Conservation (phyloP, 495 filamentous ascomycete species). For the Letharia lupina region DNA sequence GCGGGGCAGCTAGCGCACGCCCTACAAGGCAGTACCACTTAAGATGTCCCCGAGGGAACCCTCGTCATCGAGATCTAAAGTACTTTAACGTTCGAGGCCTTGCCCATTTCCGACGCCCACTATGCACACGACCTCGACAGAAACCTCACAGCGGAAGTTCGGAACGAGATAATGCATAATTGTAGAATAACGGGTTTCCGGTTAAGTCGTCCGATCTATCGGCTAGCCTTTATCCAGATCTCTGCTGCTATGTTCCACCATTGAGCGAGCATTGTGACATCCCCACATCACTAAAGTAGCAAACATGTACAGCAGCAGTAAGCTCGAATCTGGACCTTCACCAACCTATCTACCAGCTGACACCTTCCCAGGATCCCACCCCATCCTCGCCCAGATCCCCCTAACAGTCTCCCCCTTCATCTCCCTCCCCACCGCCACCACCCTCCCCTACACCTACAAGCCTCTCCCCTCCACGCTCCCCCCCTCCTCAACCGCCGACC, state of each 20-base stretch:
- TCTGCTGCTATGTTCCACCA: background rate
- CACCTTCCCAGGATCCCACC: conserved; percentile 57
- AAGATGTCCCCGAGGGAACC: background rate
- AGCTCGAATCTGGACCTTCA: background rate
- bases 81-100: background rate
- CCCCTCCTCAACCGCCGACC: conserved; percentile 56
- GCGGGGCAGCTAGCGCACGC: background rate
- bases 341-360: conserved; percentile 17
- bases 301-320: conserved; percentile 25
- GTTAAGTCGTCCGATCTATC: background rate
- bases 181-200: no score
- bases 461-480: conserved; percentile 77
- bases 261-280: background rate
- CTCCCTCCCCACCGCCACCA: conserved; percentile 79
- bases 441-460: conserved; percentile 93
- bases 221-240: background rate
- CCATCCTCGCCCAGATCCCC: conserved; percentile 82
- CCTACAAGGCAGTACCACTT: background rate
- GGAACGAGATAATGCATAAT: background rate
- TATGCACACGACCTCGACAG: background rate
- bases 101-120: background rate
- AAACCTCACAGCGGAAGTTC: background rate
- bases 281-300: background rate
- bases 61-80: no score
- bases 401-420: conserved; percentile 93